These are phyloP conservation scores for Globisporangium viniferum DNA, from an alignment of 352 stramenopile genomes.

Conservation along the genomic window DNA sequence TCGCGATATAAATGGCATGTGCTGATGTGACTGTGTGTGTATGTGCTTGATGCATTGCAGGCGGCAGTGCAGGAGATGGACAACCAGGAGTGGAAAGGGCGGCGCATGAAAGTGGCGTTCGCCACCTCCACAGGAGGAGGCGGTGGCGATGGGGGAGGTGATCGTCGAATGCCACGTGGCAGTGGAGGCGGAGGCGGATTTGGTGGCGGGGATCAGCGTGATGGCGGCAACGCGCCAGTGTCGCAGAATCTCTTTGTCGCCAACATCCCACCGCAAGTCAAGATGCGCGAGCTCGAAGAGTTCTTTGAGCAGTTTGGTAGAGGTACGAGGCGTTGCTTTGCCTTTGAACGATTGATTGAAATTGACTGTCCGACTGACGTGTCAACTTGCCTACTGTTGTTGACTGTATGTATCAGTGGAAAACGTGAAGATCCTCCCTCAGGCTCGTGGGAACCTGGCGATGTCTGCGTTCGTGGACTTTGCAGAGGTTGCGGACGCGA, in stretches of 20 bases:
- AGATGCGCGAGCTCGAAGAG: constrained; percentile 52
- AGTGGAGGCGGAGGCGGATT: neutral
- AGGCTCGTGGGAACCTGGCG: constrained; percentile 32
- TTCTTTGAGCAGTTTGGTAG: constrained; percentile 57
- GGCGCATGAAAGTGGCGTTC: constrained; percentile 45
- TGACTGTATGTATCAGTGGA: constrained; percentile 30
- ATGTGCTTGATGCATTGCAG: constrained; percentile 6
- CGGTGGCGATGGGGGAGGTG: neutral
- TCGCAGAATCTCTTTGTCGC: constrained; percentile 58
- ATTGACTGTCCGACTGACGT: neutral
- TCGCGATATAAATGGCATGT: neutral
- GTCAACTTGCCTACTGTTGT: neutral
- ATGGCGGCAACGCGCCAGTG: constrained; percentile 8
- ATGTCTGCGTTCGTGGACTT: constrained; percentile 75
- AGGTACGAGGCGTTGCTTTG: constrained; percentile 17
- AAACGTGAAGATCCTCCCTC: constrained; percentile 62
- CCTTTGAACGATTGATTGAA: neutral
- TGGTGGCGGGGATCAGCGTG: neutral
- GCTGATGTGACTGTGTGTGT: neutral
- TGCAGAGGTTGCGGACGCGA: constrained; percentile 31
- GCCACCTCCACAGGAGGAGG: constrained; percentile 19
- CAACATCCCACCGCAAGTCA: constrained; percentile 63
- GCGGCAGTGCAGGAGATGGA: constrained; percentile 48
- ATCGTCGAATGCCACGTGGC: neutral
- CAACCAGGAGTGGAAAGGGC: constrained; percentile 38